Evolutionary conservation across 345 rosid species (phyloP).

Genomic region (Lepidium aucheri): DNA sequence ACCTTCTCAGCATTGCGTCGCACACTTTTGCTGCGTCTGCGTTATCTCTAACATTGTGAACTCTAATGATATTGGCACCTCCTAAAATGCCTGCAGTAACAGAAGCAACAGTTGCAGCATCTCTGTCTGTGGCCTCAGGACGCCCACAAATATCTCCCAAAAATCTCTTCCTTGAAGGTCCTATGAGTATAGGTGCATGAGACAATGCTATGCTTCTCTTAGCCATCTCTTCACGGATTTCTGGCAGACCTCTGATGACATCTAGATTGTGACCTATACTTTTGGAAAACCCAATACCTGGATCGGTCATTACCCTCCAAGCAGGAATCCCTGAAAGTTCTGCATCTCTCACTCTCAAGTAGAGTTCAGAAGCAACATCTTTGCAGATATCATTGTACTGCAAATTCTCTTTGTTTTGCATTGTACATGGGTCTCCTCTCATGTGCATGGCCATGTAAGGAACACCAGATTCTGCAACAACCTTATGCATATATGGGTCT

Average conservation of each 20-base stretch:
- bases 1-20: constrained; percentile 52
- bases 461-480: constrained; percentile 50
- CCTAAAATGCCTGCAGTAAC: constrained; percentile 57
- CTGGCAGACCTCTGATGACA: constrained; percentile 50
- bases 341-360: constrained; percentile 46
- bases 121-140: constrained; percentile 60
- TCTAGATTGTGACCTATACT: constrained; percentile 59
- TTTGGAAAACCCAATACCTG: constrained; percentile 93
- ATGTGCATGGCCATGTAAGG: constrained; percentile 90
- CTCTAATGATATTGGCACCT: constrained; percentile 86
- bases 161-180: constrained; percentile 85
- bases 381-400: constrained; percentile 56
- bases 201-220: constrained; percentile 60
- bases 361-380: constrained; percentile 70
- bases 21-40: constrained; percentile 71
- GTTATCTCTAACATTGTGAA: constrained; percentile 72
- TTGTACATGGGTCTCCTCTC: constrained; percentile 87
- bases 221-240: constrained; percentile 53
- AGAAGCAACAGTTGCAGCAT: constrained; percentile 77
- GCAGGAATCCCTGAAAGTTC: constrained; percentile 75
- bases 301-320: constrained; percentile 85
- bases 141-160: constrained; percentile 69
- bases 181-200: constrained; percentile 63
- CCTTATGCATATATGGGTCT: constrained; percentile 62
- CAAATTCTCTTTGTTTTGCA: constrained; percentile 71